Evolutionary conservation across 1,284 basidiomycete species (phyloP).

Genomic region (Trametes polyzona): DNA sequence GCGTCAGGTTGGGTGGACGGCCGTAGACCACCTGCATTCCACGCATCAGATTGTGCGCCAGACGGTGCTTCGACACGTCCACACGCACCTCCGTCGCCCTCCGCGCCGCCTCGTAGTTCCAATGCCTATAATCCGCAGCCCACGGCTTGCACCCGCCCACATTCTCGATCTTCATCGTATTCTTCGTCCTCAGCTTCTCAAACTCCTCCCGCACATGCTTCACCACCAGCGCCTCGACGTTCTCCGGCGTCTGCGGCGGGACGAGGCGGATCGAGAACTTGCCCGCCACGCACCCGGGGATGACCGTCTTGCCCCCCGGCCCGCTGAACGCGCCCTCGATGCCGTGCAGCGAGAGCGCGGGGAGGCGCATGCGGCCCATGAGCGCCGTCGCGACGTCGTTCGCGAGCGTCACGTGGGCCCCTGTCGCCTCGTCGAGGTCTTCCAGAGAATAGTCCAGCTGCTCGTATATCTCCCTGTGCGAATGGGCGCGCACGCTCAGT

Average conservation of each 20-base stretch:
- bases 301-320: conserved; percentile 92
- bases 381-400: conserved; percentile 84
- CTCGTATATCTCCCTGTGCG: conserved; percentile 65
- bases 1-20: conserved; percentile 24
- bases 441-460: conserved; percentile 73
- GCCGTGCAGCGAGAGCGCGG: conserved; percentile 92
- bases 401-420: conserved; percentile 77
- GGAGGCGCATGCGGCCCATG: conserved; percentile 90
- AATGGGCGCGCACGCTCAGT: too few relatives aligned
- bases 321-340: conserved; percentile 97
- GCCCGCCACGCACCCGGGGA: conserved; percentile 87
- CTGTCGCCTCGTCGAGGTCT: conserved; percentile 85
- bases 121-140: conserved; percentile 85
- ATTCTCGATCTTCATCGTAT: conserved; percentile 69
- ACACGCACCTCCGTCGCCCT: conserved; percentile 72
- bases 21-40: conserved; percentile 30
- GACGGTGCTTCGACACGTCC: too few relatives aligned
- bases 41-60: too few relatives aligned
- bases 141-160: conserved; percentile 90
- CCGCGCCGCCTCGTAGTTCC: conserved; percentile 94
- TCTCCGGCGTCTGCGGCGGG: conserved; percentile 86
- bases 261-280: conserved; percentile 95
- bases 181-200: conserved; percentile 84
- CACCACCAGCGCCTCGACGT: conserved; percentile 73
- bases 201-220: conserved; percentile 81